These are phyloP conservation scores for Epichloe sp. DNA, from an alignment of 2,329 filamentous ascomycete species.

Conservation along the genomic window DNA sequence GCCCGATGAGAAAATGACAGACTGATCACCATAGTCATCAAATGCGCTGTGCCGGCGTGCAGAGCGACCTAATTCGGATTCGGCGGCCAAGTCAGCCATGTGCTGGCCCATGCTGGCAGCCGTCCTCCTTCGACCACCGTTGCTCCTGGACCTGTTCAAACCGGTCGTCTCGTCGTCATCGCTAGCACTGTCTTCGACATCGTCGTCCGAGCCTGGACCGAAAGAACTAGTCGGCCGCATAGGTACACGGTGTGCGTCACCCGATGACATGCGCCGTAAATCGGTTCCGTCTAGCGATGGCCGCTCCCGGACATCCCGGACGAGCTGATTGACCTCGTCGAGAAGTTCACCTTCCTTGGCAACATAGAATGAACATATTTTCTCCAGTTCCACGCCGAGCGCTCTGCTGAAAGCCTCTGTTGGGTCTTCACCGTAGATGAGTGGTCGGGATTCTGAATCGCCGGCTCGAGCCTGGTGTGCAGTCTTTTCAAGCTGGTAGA, in stretches of 20 bases:
- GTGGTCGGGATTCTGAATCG: slow-evolving; percentile 74
- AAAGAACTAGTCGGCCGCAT: slow-evolving; percentile 21
- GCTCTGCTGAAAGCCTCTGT: slow-evolving; percentile 71
- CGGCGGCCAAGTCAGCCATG: slow-evolving; percentile 46
- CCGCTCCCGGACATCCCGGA: slow-evolving; percentile 58
- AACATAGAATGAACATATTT: slow-evolving; percentile 82
- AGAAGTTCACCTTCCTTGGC: slow-evolving; percentile 81
- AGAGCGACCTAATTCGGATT: slow-evolving; percentile 44
- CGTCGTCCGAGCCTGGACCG: slow-evolving; percentile 39
- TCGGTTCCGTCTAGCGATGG: slow-evolving; percentile 35
- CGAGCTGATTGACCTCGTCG: slow-evolving; percentile 64
- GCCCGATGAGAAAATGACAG: slow-evolving; percentile 49
- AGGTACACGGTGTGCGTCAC: slow-evolving; percentile 12
- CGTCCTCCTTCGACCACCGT: slow-evolving; percentile 26
- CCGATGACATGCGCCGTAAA: slow-evolving; percentile 19
- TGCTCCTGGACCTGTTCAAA: slow-evolving; percentile 31
- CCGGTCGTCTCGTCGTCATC: slow-evolving; percentile 48
- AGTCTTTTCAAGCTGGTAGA: slow-evolving; percentile 88
- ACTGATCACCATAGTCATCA: slow-evolving; percentile 69
- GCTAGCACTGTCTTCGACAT: slow-evolving; percentile 44
- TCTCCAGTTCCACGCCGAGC: slow-evolving; percentile 81
- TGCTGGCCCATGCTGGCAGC: slow-evolving; percentile 23
- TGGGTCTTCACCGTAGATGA: slow-evolving; percentile 62
- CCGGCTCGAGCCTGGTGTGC: slow-evolving; percentile 48
- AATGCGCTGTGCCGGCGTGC: slow-evolving; percentile 52